Base-by-base conservation (phyloP, 805 yeast genomes). In the Spencermartinsiella europaea region DNA sequence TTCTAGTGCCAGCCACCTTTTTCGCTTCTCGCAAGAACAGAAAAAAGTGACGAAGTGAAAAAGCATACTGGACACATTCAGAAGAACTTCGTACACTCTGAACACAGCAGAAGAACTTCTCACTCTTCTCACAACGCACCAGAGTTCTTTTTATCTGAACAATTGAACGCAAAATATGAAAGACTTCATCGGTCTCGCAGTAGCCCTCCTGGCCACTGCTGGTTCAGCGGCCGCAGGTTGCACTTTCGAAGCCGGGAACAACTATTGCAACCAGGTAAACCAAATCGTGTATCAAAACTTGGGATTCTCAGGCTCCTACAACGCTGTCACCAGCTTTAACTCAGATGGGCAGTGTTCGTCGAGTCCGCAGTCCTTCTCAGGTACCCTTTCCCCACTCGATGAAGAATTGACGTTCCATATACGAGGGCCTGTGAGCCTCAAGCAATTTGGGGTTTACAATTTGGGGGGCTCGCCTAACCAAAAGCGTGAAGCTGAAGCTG, bases 391-490 rank as follows among this genome's bases (percentile, higher is more conserved):
- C 46, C 96, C 96, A 34, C 73, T 88, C 52, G 83, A 86, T 66
- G 93, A 87, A 72, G 95, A 88, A 67, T 70, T 88, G 51, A 81
- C 95, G 31, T 81, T 88, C 49, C 95, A 88, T 67, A 84, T 87
- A 74, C 83, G 96, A 74, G 96, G 96, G 59, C 96, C 96, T 33
- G 62, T 88, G 57, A 75, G 78, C 63, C 78, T 88, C 63, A 70
- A 73, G 61, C 87, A 87, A 70, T 88, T 93, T 63, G 97, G 90
- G 67, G 96, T 87, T 46, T 50, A 50, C 27, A 34, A 8, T 15
- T 27, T 35, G 38, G 46, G 27, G 2, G 3, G 21, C 16, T 5
- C 62, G 59, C 65, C 51, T 77, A 75, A 67, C 62, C 75, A 72
- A 62, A 78, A 75, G 71, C 74, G 84, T 66, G 83, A 81, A 52